A percentile compares a stretch with the other conserved stretches of the same genome.
These are phyloP conservation scores for Thielaviopsis populi DNA, from an alignment of 2,329 filamentous ascomycete species.

Conservation along the genomic window DNA sequence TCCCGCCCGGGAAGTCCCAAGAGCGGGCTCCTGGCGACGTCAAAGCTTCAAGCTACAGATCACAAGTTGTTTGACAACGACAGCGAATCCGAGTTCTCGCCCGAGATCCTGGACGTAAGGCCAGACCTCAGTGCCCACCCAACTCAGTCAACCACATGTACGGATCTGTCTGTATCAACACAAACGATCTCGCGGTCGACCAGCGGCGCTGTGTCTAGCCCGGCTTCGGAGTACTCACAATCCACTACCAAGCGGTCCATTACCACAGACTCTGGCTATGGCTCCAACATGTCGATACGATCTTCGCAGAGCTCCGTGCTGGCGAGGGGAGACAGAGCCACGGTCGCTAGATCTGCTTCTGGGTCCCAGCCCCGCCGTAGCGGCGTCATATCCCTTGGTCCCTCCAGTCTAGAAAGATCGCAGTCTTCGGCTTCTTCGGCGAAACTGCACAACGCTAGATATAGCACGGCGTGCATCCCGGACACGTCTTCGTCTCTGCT, in stretches of 20 bases:
- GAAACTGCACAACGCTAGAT: slow-evolving; percentile 2
- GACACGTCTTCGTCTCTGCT: slow-evolving; percentile 2
- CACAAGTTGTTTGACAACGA: slow-evolving; percentile 34
- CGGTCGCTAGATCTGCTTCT: neutral
- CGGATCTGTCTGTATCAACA: neutral
- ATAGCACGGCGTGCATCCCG: slow-evolving; percentile 8
- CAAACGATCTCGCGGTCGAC: slow-evolving; percentile 25
- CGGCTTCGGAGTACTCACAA: slow-evolving; percentile 28
- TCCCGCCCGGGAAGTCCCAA: slow-evolving; percentile 13
- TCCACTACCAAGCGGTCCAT: slow-evolving; percentile 28
- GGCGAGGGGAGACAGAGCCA: slow-evolving; percentile 21
- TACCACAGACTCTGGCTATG: slow-evolving; percentile 47
- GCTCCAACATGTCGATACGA: slow-evolving; percentile 42
- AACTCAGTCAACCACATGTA: neutral
- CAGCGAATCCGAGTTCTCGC: slow-evolving; percentile 18
- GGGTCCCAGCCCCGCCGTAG: neutral
- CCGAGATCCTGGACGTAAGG: slow-evolving; percentile 29
- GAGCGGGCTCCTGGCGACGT: slow-evolving; percentile 28
- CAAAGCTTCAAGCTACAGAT: slow-evolving; percentile 34
- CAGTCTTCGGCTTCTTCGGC: slow-evolving; percentile 5
- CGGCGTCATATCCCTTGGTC: neutral
- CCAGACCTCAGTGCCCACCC: slow-evolving; percentile 32
- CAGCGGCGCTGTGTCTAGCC: slow-evolving; percentile 36
- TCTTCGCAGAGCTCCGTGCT: slow-evolving; percentile 31
- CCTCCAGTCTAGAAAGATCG: slow-evolving; percentile 12